Evolutionary conservation across 805 yeast genomes (phyloP).

Genomic region (Brettanomyces custersianus): DNA sequence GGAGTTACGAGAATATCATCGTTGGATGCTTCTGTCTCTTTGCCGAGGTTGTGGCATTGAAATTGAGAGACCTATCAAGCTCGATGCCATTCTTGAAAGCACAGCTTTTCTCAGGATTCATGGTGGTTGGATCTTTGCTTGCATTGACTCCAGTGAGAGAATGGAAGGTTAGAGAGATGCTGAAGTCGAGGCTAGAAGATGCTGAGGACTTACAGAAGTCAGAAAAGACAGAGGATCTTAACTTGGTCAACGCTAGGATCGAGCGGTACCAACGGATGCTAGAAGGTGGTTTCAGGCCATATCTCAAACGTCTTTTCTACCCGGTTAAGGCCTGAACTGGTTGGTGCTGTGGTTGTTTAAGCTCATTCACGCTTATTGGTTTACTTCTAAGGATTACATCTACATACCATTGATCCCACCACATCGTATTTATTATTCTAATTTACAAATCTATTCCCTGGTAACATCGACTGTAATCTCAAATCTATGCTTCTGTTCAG

Average conservation of each 20-base stretch:
- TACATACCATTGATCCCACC: too few species aligned
- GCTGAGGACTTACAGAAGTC: conserved; percentile 5
- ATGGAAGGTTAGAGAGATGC: conserved; percentile 33
- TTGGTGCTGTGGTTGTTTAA: too few species aligned
- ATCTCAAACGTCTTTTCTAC: conserved; percentile 13
- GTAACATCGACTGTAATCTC: conserved; percentile 37
- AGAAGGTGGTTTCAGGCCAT: conserved; percentile 7
- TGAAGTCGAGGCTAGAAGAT: conserved; percentile 14
- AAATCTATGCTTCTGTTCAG: conserved; percentile 24
- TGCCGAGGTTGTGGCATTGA: conserved; percentile 23
- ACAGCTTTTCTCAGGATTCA: conserved; percentile 52
- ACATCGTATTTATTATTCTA: too few species aligned
- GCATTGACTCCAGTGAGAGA: conserved; percentile 40
- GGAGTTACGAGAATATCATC: conserved; percentile 18
- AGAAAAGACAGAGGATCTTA: conserved; percentile 2
- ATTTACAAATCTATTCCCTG: neutral
- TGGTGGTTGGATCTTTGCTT: conserved; percentile 33
- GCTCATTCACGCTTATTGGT: neutral
- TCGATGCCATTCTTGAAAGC: conserved; percentile 44
- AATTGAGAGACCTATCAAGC: conserved; percentile 12
- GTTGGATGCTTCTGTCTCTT: conserved; percentile 21
- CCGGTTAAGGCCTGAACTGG: conserved; percentile 15
- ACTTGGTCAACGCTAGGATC: conserved; percentile 3
- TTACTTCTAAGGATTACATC: neutral
- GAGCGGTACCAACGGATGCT: conserved; percentile 13